Base-by-base conservation (phyloP, 2,329 filamentous ascomycete genomes). In the Ophiocordyceps polyrhachis-furcata region DNA sequence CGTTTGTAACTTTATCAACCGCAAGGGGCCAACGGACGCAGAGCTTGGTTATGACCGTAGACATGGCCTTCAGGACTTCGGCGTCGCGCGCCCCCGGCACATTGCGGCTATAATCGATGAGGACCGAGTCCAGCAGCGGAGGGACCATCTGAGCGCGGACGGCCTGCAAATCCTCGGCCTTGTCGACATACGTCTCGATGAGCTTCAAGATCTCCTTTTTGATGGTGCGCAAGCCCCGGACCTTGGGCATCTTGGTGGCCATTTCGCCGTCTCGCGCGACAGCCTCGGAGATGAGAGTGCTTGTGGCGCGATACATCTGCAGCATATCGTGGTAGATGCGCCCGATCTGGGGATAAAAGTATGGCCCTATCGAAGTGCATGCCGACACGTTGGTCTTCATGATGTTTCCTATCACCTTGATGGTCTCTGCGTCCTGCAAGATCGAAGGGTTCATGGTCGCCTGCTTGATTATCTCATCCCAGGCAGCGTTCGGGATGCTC, bases 301-400 rank as follows among this genome's bases (percentile, higher is more conserved):
- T 96, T n/a, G 89, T 91, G 38, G 89, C 91, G 44, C 87, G 83
- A 63, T 96, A 98, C 93, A 98, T 98, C 56, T 91, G 89, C 46
- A 98, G 70, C 89, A 98, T 96, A 59, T 98, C 91, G 53, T 93
- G 79, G 62, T 96, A 98, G 53, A 98, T 96, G 46, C 87, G 82
- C 38, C 89, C 91, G 54, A 98, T 94, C 60, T 98, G 91, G 13
- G 91, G 89, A 58, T 94, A 95, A 63, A 98, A 98, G 65, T 96
- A 98, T 44, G 85, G 79, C 31, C 93, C 91, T 47, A 98, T 91
- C 1, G 91, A 96, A 32, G 84, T 85, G 62, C 91, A 98, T 32
- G 91, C 91, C n/a, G 93, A 89, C 5, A 98, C 91, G 55, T 98
- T 98, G 1, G 91, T 98, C 74, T 98, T 98, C 91, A 98, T 98